Evolutionary conservation across 2,329 filamentous ascomycete genomes (phyloP), one percentile per base, ranked within the genome.

Genomic region (Aaosphaeria arxii): DNA sequence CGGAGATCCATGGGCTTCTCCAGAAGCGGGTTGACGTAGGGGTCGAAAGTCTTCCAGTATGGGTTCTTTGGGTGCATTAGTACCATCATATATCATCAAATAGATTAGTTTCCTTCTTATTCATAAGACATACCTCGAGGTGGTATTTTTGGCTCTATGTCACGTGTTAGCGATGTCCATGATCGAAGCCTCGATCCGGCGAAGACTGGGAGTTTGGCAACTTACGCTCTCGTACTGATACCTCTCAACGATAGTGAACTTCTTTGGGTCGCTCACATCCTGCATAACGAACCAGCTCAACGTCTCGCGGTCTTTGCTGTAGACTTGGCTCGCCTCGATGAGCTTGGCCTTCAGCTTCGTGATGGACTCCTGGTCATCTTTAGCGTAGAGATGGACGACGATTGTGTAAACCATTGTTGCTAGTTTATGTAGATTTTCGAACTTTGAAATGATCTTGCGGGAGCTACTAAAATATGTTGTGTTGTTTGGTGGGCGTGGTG

Each of bases 11-110:
- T 89, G 6, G 80, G 77, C 64, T 77, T 78, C 56, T 84, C 85
- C 44, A 90, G 71, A 49, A 89, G 64, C 3, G 86, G 87, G 42
- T 83, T 75, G 30, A 89, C 86, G 59, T 88, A 89, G 5, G 85
- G 84, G 65, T 89, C 86, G 59, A 89, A 89, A 1, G 86, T 88
- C 74, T 87, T 80, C 84, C 84, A 88, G 75, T 88, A 88, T 0
- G 85, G 85, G 69, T 88, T 88, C 61, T 65, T 32, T 9, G 17
- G 2, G 39, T 40, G 36, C 3, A 3, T 24, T 24, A 24, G 17
- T 3, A 24, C 17, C 3, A 9, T 30, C 11, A 33, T 5, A 11
- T 5, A 9, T 41, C 39, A 51, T 11, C 9, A 30, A 13, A 11
- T n/a, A 36, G 13, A 35, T 42, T 42, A 2, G 4, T n/a, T 43